These are phyloP conservation scores for Eragrostis tef DNA, from an alignment of 202 grass and related monocot species.

Conservation along the genomic window DNA sequence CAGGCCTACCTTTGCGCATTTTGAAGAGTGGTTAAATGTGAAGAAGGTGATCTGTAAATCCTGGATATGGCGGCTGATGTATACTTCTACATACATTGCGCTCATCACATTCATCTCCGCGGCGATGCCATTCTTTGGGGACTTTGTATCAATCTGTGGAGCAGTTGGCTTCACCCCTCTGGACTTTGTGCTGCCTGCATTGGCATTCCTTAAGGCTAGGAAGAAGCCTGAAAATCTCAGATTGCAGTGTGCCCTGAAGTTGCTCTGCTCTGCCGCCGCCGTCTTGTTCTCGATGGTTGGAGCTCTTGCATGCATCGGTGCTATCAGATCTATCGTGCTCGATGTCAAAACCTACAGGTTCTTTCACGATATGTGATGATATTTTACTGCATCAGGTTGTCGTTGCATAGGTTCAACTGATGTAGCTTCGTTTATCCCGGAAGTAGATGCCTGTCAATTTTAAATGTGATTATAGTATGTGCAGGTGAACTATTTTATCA, in stretches of 20 bases:
- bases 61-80: constrained; percentile 49
- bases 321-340: constrained; percentile 65
- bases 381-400: neutral
- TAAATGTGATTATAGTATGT: too few species aligned
- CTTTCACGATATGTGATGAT: constrained; percentile 78
- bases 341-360: constrained; percentile 70
- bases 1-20: constrained; percentile 67
- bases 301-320: constrained; percentile 61
- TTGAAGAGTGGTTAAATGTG: constrained; percentile 35
- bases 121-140: constrained; percentile 82
- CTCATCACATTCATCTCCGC: constrained; percentile 58
- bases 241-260: constrained; percentile 39
- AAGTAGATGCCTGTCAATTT: too few species aligned
- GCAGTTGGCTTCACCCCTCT: constrained; percentile 83
- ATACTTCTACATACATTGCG: constrained; percentile 62
- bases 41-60: constrained; percentile 36
- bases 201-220: constrained; percentile 62
- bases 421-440: too few species aligned
- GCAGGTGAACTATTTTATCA: neutral
- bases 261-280: constrained; percentile 25
- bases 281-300: constrained; percentile 59
- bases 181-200: constrained; percentile 75
- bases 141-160: constrained; percentile 81
- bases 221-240: constrained; percentile 45
- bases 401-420: too few species aligned